Conservation (phyloP, 2,329 filamentous ascomycete genomes). For the Colletotrichum lini region DNA sequence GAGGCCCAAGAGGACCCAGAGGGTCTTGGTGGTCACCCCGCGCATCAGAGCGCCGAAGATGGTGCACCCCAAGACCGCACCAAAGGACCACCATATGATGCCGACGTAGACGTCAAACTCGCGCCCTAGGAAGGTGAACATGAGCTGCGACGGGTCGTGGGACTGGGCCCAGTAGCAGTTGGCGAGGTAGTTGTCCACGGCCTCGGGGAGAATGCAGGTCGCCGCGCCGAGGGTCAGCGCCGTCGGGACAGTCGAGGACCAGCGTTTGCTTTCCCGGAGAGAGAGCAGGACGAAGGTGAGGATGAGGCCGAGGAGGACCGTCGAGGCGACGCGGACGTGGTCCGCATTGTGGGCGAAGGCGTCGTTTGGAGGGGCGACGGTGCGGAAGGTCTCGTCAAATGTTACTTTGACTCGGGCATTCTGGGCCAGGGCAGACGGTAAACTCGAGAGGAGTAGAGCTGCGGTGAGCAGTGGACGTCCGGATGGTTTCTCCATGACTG, state of each 20-base stretch:
- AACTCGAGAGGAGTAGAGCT: background rate
- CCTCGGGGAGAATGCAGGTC: slow-evolving; percentile 2
- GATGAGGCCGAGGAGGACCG: background rate
- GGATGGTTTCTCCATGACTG: background rate
- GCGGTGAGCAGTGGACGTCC: background rate
- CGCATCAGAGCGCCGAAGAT: slow-evolving; percentile 23
- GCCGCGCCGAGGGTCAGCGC: slow-evolving; percentile 11
- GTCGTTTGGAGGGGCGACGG: slow-evolving; percentile 7
- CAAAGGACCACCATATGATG: slow-evolving; percentile 30
- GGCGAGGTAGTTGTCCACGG: slow-evolving; percentile 14
- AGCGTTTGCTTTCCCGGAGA: slow-evolving; percentile 11
- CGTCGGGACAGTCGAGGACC: slow-evolving; percentile 1
- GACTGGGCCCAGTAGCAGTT: slow-evolving; percentile 25
- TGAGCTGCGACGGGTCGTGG: slow-evolving; percentile 7
- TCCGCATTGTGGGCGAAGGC: slow-evolving; percentile 4
- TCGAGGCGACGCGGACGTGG: slow-evolving; percentile 10
- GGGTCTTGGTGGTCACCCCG: background rate
- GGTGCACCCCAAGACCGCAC: slow-evolving; percentile 16
- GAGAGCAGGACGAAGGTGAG: slow-evolving; percentile 16
- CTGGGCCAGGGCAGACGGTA: background rate
- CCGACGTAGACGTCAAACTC: slow-evolving; percentile 23
- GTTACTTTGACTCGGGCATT: slow-evolving; percentile 1
- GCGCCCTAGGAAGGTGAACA: slow-evolving; percentile 17
- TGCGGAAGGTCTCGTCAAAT: background rate
- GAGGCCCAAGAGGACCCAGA: background rate